Percentiles rank a stretch among this genome's conserved stretches.
These are phyloP conservation scores for Fusarium odoratissimum DNA, from an alignment of 2,329 filamentous ascomycete genomes.

Conservation along the genomic window DNA sequence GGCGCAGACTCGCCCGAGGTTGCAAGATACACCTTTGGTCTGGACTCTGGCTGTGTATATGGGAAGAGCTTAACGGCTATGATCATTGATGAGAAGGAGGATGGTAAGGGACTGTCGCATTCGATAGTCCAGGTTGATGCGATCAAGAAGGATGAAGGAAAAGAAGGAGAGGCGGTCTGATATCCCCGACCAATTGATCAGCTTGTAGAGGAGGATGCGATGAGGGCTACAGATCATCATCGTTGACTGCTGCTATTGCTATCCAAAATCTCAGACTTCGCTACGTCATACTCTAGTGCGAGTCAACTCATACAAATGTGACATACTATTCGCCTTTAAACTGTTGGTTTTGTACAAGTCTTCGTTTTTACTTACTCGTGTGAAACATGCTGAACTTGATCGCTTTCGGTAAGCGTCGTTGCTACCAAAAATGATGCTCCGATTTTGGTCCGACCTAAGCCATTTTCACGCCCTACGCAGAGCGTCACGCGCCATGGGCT, in stretches of 20 bases:
- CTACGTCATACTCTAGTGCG: neutral
- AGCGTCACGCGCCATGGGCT: neutral
- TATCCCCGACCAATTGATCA: neutral
- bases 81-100: neutral
- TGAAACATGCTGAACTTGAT: neutral
- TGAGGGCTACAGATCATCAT: too few species aligned
- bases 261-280: too few species aligned
- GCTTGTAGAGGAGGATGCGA: neutral
- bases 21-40: slow-evolving; percentile 76
- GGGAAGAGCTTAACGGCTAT: slow-evolving; percentile 55
- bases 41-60: slow-evolving; percentile 83
- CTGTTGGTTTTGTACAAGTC: neutral
- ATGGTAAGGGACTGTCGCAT: slow-evolving; percentile 3
- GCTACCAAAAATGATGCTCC: neutral
- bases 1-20: slow-evolving; percentile 34
- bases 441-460: slow-evolving; percentile 12
- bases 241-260: neutral
- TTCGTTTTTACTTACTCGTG: neutral
- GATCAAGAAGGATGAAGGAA: neutral
- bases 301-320: neutral
- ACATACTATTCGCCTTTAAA: neutral
- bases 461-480: slow-evolving; percentile 21
- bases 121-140: slow-evolving; percentile 25
- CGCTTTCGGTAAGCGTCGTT: neutral
- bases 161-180: neutral